These are phyloP conservation scores for Elongisporangium prolatum DNA, from an alignment of 352 stramenopile genomes.

Conservation along the genomic window DNA sequence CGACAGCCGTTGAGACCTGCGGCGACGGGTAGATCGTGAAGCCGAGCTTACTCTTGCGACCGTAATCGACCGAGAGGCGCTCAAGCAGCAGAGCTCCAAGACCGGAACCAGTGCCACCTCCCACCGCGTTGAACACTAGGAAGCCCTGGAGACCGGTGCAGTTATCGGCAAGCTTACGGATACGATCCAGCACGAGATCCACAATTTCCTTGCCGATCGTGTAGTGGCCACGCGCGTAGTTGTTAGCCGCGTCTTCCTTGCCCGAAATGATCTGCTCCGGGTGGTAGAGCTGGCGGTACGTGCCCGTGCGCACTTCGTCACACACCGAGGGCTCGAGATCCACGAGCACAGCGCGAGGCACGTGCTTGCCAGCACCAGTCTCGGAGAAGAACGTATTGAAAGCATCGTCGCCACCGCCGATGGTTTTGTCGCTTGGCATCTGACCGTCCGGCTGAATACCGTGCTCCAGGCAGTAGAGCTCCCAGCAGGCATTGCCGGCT, in stretches of 20 bases:
- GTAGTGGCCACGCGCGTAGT: conserved; percentile 92
- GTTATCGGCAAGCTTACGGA: conserved; percentile 97
- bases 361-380: conserved; percentile 91
- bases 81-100: conserved; percentile 96
- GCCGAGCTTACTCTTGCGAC: conserved; percentile 97
- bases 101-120: conserved; percentile 96
- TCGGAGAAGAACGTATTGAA: conserved; percentile 92
- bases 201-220: conserved; percentile 96
- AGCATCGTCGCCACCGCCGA: conserved; percentile 75
- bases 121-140: conserved; percentile 97
- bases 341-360: conserved; percentile 94
- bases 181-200: conserved; percentile 95
- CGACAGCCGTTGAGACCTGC: conserved; percentile 94
- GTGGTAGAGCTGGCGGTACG: conserved; percentile 97
- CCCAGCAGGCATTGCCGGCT: conserved; percentile 89
- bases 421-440: conserved; percentile 40
- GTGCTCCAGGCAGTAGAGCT: conserved; percentile 83
- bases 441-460: conserved; percentile 92
- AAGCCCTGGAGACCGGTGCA: conserved; percentile 98
- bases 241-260: conserved; percentile 95
- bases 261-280: conserved; percentile 98
- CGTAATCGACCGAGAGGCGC: conserved; percentile 97
- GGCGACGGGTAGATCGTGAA: conserved; percentile 98
- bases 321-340: conserved; percentile 98
- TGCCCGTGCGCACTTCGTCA: conserved; percentile 95